phyloP scores from a whole-genome alignment of 345 rosid species.

The Luvunga scandens region DNA sequence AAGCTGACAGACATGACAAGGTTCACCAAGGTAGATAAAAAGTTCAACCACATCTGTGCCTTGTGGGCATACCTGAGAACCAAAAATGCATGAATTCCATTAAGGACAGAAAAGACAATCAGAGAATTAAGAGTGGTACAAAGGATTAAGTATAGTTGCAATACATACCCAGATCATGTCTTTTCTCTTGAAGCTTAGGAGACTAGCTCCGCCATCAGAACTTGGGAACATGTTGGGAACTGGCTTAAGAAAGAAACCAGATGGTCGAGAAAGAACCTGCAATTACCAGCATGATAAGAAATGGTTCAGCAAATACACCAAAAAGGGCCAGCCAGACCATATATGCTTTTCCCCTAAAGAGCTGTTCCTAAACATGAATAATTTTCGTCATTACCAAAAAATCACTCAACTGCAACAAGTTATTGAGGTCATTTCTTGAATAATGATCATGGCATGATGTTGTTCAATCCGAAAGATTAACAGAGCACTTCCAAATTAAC shows the following conservation, averaged over 20 bases:
- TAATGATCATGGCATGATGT: background rate
- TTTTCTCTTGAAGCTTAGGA: constrained; percentile 76
- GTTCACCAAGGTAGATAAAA: constrained; percentile 85
- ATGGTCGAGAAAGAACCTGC: constrained; percentile 85
- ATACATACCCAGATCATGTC: constrained; percentile 76
- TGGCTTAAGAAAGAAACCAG: constrained; percentile 88
- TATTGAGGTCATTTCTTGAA: background rate
- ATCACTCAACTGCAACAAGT: background rate
- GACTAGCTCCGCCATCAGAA: constrained; percentile 57
- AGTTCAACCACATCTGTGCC: constrained; percentile 83
- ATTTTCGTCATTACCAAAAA: background rate
- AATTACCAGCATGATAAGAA: constrained; percentile 18
- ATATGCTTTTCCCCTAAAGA: background rate
- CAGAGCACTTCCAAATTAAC: background rate
- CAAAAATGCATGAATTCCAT: background rate
- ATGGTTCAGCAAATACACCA: background rate
- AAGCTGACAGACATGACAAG: constrained; percentile 96
- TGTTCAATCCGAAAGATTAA: background rate
- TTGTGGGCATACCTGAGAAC: constrained; percentile 78
- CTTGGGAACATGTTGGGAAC: constrained; percentile 59
- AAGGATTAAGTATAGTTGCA: constrained; percentile 1
- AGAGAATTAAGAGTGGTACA: constrained; percentile 3
- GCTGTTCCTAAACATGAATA: background rate
- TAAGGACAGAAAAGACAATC: background rate
- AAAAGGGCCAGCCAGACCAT: background rate